Base-by-base conservation (phyloP, 768 basidiomycete genomes). In the Russula foetens region DNA sequence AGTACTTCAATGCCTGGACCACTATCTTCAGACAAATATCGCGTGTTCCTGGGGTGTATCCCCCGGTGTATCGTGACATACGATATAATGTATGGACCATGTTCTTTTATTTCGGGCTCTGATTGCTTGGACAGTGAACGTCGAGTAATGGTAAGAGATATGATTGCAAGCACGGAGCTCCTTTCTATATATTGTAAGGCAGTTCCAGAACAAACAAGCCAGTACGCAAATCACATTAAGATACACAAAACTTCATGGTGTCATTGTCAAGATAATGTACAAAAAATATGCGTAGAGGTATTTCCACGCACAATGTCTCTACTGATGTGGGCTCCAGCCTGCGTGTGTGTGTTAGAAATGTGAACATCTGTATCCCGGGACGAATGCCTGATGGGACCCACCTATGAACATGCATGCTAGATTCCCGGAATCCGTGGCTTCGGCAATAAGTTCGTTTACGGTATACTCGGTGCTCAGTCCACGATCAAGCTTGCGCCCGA, bases 381-480 rank as follows among this genome's bases (percentile, higher is more conserved):
- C 43, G 23, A 51, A 21, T 24, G 48, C 7, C 49, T 23, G 31
- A 49, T 5, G n/a, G 44, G 4, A 72, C 82, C 62, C 68, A 88
- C 92, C 92, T 41, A 68, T 66, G 69, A 80, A 98, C 65, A 98
- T 92, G n/a, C 77, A 80, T 3, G 84, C 85, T 21, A 98, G 74
- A 70, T 92, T 92, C 49, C 74, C 75, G 2, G 75, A 70, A 68
- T 96, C 90, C 24, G 85, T 91, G 39, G 96, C 96, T 69, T 90
- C 85, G 21, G 90, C 85, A 60, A 98, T 86, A 43, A 98, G 81
- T 71, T 92, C 87, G 74, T 96, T 97, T 62, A 99, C 92, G 6
- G 87, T 90, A 67, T 91, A 94, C 70, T 96, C 90, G 26, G 96
- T 90, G 68, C 92, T 95, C 63, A 98, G 77, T 4, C 83, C 79